Evolutionary conservation across 352 stramenopile genomes (phyloP).

Genomic region (Sclerospora graminicola): DNA sequence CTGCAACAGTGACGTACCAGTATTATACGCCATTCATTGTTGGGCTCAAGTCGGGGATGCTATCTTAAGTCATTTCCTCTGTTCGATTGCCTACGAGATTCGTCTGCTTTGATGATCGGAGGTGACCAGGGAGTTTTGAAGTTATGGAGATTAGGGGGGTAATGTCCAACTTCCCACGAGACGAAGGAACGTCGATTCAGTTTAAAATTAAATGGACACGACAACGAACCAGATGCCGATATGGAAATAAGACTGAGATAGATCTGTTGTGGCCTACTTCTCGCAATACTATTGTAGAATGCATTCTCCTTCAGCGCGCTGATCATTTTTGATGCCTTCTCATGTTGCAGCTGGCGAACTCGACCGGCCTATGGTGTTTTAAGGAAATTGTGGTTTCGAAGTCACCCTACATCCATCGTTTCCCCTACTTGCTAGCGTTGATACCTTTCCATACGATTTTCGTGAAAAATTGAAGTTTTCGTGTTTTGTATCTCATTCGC

Average conservation of each 20-base stretch:
- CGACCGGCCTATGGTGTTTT: slow-evolving; percentile 36
- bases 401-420: slow-evolving; percentile 68
- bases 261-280: slow-evolving; percentile 78
- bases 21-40: too few species aligned
- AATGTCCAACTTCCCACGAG: slow-evolving; percentile 18
- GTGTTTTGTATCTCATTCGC: slow-evolving; percentile 82
- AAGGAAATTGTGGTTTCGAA: slow-evolving; percentile 75
- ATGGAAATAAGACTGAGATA: slow-evolving; percentile 29
- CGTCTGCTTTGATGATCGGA: too few species aligned
- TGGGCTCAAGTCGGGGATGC: too few species aligned
- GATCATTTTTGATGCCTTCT: slow-evolving; percentile 71
- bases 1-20: too few species aligned
- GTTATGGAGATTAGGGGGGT: slow-evolving; percentile 52
- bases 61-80: too few species aligned
- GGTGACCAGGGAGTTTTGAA: slow-evolving; percentile 65
- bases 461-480: slow-evolving; percentile 45
- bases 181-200: slow-evolving; percentile 49
- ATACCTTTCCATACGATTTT: slow-evolving; percentile 13
- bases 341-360: slow-evolving; percentile 37
- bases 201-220: slow-evolving; percentile 70
- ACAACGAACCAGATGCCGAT: background rate
- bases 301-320: slow-evolving; percentile 61
- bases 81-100: too few species aligned
- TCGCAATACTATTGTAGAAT: slow-evolving; percentile 59
- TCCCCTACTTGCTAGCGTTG: slow-evolving; percentile 61